These are phyloP conservation scores for Phytophthora europaea DNA, from an alignment of 352 stramenopile genomes.

Conservation along the genomic window DNA sequence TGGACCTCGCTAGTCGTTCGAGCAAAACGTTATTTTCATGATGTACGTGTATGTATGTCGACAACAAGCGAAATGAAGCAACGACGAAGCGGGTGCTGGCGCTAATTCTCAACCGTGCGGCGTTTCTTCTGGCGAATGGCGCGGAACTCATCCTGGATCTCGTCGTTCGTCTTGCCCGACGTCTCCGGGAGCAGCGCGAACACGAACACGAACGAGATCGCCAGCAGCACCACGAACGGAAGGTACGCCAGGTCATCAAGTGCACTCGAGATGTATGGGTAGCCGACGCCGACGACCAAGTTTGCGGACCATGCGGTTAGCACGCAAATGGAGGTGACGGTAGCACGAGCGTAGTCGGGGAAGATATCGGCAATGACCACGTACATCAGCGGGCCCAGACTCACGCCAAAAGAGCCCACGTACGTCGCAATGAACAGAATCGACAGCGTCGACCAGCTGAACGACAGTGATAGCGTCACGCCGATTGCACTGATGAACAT, in stretches of 20 bases:
- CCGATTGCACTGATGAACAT: constrained; percentile 52
- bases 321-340: constrained; percentile 42
- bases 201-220: constrained; percentile 44
- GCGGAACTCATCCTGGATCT: constrained; percentile 62
- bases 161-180: constrained; percentile 55
- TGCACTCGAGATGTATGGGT: constrained; percentile 52
- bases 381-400: constrained; percentile 50
- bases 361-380: constrained; percentile 61
- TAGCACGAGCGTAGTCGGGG: constrained; percentile 49
- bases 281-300: constrained; percentile 59
- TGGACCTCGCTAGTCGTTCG: neutral
- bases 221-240: constrained; percentile 42
- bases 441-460: constrained; percentile 36
- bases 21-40: neutral
- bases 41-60: neutral
- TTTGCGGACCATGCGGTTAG: constrained; percentile 49
- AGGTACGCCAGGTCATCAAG: constrained; percentile 46
- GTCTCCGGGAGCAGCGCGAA: constrained; percentile 54
- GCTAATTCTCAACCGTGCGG: constrained; percentile 6
- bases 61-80: neutral
- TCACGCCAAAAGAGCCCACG: constrained; percentile 42
- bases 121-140: constrained; percentile 40
- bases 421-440: constrained; percentile 54
- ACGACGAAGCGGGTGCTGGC: neutral
- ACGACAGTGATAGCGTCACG: constrained; percentile 47